Evolutionary conservation across 352 stramenopile species (phyloP).

Genomic region (Blastocystis sp.): DNA sequence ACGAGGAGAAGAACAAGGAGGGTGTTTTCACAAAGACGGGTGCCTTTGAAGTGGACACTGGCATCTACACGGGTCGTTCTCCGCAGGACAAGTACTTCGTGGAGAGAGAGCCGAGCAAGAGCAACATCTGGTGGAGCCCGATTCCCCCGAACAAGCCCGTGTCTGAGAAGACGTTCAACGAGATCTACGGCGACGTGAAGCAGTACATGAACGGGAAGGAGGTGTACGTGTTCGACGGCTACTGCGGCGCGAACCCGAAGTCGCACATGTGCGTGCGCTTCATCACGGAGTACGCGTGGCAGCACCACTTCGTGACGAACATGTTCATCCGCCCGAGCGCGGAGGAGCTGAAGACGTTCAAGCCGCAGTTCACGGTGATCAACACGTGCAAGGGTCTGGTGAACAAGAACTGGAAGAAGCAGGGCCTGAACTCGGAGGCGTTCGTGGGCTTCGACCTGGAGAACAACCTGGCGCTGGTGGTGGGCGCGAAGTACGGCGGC

Average conservation of each 20-base stretch:
- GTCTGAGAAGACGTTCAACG: constrained; percentile 89
- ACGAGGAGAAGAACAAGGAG: constrained; percentile 92
- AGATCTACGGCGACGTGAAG: constrained; percentile 90
- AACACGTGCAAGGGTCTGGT: constrained; percentile 91
- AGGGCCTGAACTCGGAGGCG: constrained; percentile 91
- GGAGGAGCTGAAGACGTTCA: constrained; percentile 85
- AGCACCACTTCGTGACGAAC: constrained; percentile 96
- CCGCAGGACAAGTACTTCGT: constrained; percentile 98
- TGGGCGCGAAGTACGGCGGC: constrained; percentile 93
- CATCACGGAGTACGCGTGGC: constrained; percentile 95
- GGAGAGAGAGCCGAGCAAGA: constrained; percentile 85
- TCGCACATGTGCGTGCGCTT: constrained; percentile 93
- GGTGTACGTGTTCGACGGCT: constrained; percentile 94
- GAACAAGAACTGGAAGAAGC: constrained; percentile 90
- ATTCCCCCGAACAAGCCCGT: constrained; percentile 89
- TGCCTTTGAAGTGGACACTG: constrained; percentile 95
- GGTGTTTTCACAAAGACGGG: constrained; percentile 85
- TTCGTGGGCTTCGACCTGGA: constrained; percentile 96
- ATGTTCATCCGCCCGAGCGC: constrained; percentile 89
- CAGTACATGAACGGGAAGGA: constrained; percentile 90
- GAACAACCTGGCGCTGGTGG: constrained; percentile 90
- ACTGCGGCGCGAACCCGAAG: constrained; percentile 88
- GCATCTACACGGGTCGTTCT: constrained; percentile 96
- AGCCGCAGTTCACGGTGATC: constrained; percentile 95
- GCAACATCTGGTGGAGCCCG: constrained; percentile 94